Conservation (phyloP, 176 grass and related monocot species). For the Tillandsia leiboldiana region DNA sequence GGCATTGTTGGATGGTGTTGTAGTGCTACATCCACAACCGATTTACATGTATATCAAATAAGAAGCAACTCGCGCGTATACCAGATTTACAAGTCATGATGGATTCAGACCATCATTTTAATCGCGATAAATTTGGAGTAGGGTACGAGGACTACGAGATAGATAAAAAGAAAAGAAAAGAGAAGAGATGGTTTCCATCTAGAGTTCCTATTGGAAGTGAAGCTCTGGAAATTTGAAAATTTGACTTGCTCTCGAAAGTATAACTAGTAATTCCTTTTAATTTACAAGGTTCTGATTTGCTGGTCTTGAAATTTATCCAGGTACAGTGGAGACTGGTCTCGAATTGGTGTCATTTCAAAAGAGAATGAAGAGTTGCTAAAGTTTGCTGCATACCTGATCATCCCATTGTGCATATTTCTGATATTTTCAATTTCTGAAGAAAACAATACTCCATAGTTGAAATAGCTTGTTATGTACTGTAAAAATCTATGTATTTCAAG, state of each 20-base stretch:
- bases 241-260: background rate
- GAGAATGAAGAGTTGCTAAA: conserved; percentile 73
- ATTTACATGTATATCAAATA: too few species aligned
- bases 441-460: conserved; percentile 14
- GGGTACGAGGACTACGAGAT: too few species aligned
- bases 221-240: background rate
- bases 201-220: background rate
- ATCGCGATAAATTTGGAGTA: too few species aligned
- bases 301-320: conserved; percentile 26
- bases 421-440: conserved; percentile 25
- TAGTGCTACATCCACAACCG: too few species aligned
- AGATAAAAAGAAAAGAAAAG: too few species aligned
- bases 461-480: background rate
- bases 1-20: too few species aligned
- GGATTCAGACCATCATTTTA: too few species aligned
- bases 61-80: too few species aligned
- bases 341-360: conserved; percentile 63
- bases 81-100: too few species aligned
- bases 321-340: conserved; percentile 91
- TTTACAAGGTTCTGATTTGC: background rate
- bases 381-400: conserved; percentile 46
- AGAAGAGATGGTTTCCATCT: background rate
- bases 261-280: background rate
- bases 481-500: background rate
- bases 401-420: conserved; percentile 55